Conservation (phyloP, 768 basidiomycete species). For the Sarcodon aspratus region DNA sequence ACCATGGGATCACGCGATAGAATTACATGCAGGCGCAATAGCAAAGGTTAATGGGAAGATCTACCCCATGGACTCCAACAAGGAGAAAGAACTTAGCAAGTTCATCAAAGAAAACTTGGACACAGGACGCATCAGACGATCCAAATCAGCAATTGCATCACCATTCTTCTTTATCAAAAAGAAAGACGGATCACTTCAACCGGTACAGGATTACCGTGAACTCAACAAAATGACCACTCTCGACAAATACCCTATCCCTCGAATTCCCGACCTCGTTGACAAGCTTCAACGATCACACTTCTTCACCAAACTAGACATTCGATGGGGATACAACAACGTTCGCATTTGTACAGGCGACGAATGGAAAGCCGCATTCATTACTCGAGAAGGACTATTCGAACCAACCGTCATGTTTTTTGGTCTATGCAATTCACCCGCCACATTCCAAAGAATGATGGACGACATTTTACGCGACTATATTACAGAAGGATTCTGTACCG, state of each 20-base stretch:
- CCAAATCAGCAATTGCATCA: constrained; percentile 7
- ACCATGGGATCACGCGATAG: constrained; percentile 23
- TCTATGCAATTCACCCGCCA: constrained; percentile 20
- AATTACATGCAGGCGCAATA: constrained; percentile 13
- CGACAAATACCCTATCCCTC: constrained; percentile 9
- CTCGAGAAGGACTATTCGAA: constrained; percentile 23
- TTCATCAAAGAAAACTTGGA: constrained; percentile 8
- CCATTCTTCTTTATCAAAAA: constrained; percentile 13
- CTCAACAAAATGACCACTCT: constrained; percentile 9
- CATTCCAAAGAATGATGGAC: constrained; percentile 21
- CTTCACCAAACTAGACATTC: constrained; percentile 13
- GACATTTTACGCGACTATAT: constrained; percentile 18
- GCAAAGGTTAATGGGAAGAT: constrained; percentile 2
- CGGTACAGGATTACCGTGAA: constrained; percentile 13
- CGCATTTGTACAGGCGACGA: constrained; percentile 26
- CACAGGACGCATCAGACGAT: constrained; percentile 1
- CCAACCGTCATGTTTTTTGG: constrained; percentile 27
- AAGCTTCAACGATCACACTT: constrained; percentile 6
- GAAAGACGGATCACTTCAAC: constrained; percentile 6
- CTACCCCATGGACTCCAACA: constrained; percentile 3
- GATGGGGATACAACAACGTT: constrained; percentile 19
- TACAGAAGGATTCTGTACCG: constrained; percentile 16
- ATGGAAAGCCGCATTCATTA: constrained; percentile 27
- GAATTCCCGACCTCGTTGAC: constrained; percentile 7
- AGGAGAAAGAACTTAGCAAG: constrained; percentile 4